A percentile compares a stretch with the other conserved stretches of the same genome.
Evolutionary conservation across 345 rosid genomes (phyloP).

Genomic region (Dipteronia sinensis): DNA sequence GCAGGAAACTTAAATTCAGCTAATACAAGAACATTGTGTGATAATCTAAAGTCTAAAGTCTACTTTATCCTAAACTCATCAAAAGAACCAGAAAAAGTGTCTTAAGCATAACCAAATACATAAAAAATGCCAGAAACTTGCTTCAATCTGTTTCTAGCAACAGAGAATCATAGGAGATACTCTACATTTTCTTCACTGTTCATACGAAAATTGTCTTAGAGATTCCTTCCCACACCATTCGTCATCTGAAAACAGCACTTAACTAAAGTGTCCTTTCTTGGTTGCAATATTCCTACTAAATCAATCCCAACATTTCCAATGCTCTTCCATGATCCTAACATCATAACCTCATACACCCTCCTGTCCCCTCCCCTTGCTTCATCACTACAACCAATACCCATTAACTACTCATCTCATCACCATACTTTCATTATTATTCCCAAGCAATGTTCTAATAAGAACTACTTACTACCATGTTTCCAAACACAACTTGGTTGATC

Average conservation of each 20-base stretch:
- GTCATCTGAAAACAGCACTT: neutral
- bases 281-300: neutral
- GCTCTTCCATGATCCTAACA: neutral
- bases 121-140: neutral
- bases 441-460: too few relatives aligned
- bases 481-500: too few relatives aligned
- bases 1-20: neutral
- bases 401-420: too few relatives aligned
- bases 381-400: too few relatives aligned
- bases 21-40: neutral
- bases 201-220: too few relatives aligned
- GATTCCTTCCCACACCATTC: too few relatives aligned
- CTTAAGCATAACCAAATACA: neutral
- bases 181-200: too few relatives aligned
- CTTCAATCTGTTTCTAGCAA: neutral
- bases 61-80: neutral
- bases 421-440: too few relatives aligned
- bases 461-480: too few relatives aligned
- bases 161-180: too few relatives aligned
- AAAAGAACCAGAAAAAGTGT: neutral
- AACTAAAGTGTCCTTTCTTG: neutral
- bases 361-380: too few relatives aligned
- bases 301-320: neutral
- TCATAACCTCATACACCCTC: neutral
- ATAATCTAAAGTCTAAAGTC: neutral